Conservation (phyloP, 805 yeast genomes). For the Lachancea kluyveri region DNA sequence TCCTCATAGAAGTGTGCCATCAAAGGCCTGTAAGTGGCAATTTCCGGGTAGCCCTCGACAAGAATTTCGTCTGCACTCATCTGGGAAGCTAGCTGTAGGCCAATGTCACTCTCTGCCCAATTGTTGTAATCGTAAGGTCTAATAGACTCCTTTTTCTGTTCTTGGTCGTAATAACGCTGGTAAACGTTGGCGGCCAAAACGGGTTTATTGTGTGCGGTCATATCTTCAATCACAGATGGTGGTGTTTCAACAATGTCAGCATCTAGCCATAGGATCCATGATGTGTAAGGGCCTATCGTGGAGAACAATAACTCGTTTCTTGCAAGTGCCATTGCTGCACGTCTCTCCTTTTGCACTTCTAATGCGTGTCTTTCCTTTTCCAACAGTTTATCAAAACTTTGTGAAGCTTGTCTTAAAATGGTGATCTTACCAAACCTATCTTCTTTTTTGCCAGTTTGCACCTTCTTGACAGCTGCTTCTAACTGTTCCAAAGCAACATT, state of each 20-base stretch:
- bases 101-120: conserved; percentile 87
- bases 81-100: conserved; percentile 61
- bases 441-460: conserved; percentile 58
- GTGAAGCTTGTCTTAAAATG: conserved; percentile 84
- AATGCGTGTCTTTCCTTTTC: conserved; percentile 92
- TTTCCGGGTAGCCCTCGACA: conserved; percentile 89
- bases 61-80: conserved; percentile 86
- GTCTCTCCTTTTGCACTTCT: conserved; percentile 78
- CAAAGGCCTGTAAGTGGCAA: conserved; percentile 89
- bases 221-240: conserved; percentile 72
- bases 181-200: conserved; percentile 89
- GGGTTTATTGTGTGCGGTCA: conserved; percentile 79
- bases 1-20: conserved; percentile 86
- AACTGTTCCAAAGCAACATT: conserved; percentile 67
- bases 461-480: conserved; percentile 67
- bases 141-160: conserved; percentile 47
- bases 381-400: conserved; percentile 61
- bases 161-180: conserved; percentile 67
- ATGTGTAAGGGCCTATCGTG: conserved; percentile 78
- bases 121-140: conserved; percentile 95
- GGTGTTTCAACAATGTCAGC: conserved; percentile 93
- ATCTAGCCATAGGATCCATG: conserved; percentile 97
- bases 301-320: conserved; percentile 88
- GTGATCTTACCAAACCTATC: conserved; percentile 77
- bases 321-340: conserved; percentile 89